Evolutionary conservation across 2,329 filamentous ascomycete genomes (phyloP), one percentile per base, ranked within the genome.

Genomic region (Alternaria sp.): DNA sequence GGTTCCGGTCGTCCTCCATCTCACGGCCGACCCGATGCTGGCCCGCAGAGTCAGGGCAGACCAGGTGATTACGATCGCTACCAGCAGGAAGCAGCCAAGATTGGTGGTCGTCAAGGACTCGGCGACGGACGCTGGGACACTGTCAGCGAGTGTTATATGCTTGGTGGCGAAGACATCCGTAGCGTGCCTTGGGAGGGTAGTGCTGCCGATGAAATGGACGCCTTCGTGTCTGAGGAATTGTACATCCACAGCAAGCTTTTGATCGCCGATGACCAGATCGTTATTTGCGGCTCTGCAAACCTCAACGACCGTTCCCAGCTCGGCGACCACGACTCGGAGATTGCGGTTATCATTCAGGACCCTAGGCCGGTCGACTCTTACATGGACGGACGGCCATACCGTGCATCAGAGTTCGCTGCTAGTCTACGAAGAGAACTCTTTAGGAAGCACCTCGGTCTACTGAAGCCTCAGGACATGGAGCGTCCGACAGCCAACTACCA

Each of bases 321-420:
- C 4, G 93, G 92, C 36, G 85, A 87, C 59, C 93, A 95, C 79
- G 93, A 97, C 80, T 92, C 89, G 1, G 93, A 97, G 76, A 92
- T 97, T 57, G 92, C 93, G n/a, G 91, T 96, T 65, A 85, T 96
- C 59, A 92, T 97, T 72, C 90, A 95, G 76, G 93, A 96, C 74
- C 86, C 88, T 2, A 87, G 89, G 1, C 82, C 88, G 1, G 82
- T 97, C 16, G 86, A 91, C 14, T 90, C 89, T 18, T 81, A 79
- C 62, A 96, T 97, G 92, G 85, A 90, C 64, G 92, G 92, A 3
- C 82, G 84, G 22, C 87, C 87, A 0, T 97, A 86, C 81, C 85
- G 84, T 32, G 94, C 92, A 8, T 89, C 89, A 9, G 85, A 86
- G 58, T 94, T 94, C 73, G 93, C 93, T 1, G 83, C 92, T 5